Evolutionary conservation across 352 stramenopile species (phyloP), one percentile per base, ranked within the genome.

Genomic region (Phytophthora pisi): DNA sequence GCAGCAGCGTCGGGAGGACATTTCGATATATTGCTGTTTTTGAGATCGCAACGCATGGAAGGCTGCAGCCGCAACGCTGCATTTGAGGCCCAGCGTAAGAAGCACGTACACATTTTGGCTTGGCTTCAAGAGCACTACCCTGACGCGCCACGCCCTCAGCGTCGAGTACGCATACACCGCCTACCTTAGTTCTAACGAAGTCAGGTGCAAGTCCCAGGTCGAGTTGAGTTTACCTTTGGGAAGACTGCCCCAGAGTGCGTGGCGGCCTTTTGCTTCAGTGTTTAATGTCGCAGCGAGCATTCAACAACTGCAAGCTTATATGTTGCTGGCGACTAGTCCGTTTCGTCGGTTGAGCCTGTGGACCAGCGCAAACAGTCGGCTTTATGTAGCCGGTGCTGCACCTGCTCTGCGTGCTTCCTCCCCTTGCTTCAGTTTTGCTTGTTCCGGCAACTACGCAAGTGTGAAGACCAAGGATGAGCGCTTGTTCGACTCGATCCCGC

Each of bases 81-180:
- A 28, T 69, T 74, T 45, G 72, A 65, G 51, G 72, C 72, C 0
- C 55, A 66, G 34, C 55, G 61, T 20, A 66, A 64, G 46, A 65
- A 64, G 23, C 50, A 75, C 46, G 42, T 58, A 3, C 34, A 69
- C 42, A 68, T 79, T 57, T 55, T 77, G 60, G 52, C 58, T 8
- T 79, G 70, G 64, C 57, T 79, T 42, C 54, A 56, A 43, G 68
- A 77, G 45, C 51, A 69, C 64, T 77, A 77, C 45, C 66, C 70
- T 0, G 46, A 72, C 47, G 54, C 61, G 2, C 66, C 66, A 57
- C 56, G 49, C 36, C 66, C 55, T 8, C 49, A 66, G 18, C 65
- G 40, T 45, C 61, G 42, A 20, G 51, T 66, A 15, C 47, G 54
- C 20, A 65, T 58, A 43, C 54, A 49, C 4, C 47, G 28, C n/a